Conservation (phyloP, 257 asterid genomes). For the Nicotiana otophora region DNA sequence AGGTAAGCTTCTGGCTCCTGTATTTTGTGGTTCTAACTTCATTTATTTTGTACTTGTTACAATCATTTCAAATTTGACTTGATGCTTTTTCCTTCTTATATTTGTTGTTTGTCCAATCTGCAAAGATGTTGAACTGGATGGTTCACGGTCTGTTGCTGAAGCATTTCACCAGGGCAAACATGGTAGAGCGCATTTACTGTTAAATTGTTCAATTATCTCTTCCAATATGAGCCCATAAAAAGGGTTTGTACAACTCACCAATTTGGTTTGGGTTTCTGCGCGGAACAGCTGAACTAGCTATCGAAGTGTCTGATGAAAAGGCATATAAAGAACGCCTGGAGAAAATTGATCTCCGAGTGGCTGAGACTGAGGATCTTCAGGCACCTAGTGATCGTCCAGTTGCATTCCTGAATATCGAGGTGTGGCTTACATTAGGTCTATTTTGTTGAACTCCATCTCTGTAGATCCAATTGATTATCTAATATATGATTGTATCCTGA, state of each 20-base stretch:
- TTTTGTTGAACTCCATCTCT: background rate
- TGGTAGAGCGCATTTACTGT: constrained; percentile 38
- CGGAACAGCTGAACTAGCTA: constrained; percentile 58
- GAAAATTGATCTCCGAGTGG: constrained; percentile 57
- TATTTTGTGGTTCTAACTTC: background rate
- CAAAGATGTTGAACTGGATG: constrained; percentile 69
- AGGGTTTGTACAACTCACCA: background rate
- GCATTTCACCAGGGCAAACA: constrained; percentile 71
- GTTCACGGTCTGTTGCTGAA: constrained; percentile 88
- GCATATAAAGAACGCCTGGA: constrained; percentile 42
- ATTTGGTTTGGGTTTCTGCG: background rate
- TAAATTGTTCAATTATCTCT: background rate
- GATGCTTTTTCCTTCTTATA: constrained; percentile 13
- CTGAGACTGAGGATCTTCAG: constrained; percentile 92
- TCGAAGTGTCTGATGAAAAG: constrained; percentile 46
- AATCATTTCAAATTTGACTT: background rate
- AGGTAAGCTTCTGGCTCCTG: constrained; percentile 33
- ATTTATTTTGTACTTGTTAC: background rate
- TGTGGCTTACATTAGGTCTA: constrained; percentile 7
- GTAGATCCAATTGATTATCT: constrained; percentile 9
- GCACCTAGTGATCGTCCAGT: constrained; percentile 79
- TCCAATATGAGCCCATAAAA: background rate
- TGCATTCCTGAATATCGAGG: constrained; percentile 90
- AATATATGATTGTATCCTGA: constrained; percentile 18
- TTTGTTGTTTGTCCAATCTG: constrained; percentile 22